Evolutionary conservation across 2,329 filamentous ascomycete genomes (phyloP), one percentile per base, ranked within the genome.

Genomic region (Colletotrichum horii): DNA sequence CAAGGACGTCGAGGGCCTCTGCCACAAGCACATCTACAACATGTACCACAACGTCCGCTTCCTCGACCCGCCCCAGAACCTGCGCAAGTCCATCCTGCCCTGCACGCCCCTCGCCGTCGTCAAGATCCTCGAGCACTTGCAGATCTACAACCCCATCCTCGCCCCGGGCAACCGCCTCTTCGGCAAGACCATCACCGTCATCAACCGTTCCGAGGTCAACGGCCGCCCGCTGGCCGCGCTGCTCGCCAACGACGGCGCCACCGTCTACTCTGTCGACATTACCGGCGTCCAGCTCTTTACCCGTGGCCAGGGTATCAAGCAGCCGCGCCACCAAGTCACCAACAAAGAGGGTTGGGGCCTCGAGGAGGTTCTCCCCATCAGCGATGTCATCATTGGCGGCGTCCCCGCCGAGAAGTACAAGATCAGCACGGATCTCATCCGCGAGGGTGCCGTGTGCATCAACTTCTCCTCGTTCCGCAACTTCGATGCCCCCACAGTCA

Each of bases 11-110:
- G 97, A 99, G 85, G 97, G 97, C 43, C 92, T 99, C 74, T 95
- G 94, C 80, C 96, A 98, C 86, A 93, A 93, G 83, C 96, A 98
- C 87, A 94, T 98, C 82, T 96, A 96, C 91, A 99, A 99, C 90
- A 98, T 99, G 96, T 99, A 98, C 87, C 95, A 98, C 89, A 99
- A 99, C 87, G 92, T 98, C 81, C 95, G 97, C 78, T 98, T 96
- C 88, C 90, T 99, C 72, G 97, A 99, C 85, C 88, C 93, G 28
- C 93, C 94, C 6, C 85, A 89, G 58, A 94, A 95, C 84, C 89
- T 88, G 74, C 94, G 95, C 84, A 98, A 99, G 88, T 97, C 94
- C 65, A 95, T 98, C 79, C 88, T 99, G 68, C 97, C 97, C 7
- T 99, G 97, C 89, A 99, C 97, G 4, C 97, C 97, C 19, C 91